Evolutionary conservation across 1,284 basidiomycete species (phyloP).

Genomic region (Ceratobasidium sp.): DNA sequence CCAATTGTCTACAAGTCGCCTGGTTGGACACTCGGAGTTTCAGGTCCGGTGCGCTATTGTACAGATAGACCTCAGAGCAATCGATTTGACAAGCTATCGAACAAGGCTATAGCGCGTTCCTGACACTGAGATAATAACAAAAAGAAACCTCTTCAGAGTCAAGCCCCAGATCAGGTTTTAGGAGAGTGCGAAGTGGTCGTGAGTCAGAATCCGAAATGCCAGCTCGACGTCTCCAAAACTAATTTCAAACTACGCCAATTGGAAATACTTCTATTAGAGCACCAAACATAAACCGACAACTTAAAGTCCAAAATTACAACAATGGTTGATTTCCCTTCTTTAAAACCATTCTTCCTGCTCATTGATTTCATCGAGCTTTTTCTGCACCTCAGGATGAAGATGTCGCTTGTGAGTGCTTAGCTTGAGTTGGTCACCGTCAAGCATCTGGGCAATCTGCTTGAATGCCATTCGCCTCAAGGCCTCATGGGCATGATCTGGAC

Average conservation of each 20-base stretch:
- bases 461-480: no score
- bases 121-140: neutral
- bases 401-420: no score
- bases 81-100: neutral
- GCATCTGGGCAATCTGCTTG: no score
- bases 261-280: neutral
- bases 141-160: neutral
- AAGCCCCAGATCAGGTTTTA: neutral
- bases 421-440: no score
- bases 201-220: constrained; percentile 7
- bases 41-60: constrained; percentile 24
- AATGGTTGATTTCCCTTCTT: no score
- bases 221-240: constrained; percentile 17
- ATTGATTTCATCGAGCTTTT: no score
- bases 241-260: constrained; percentile 14
- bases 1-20: constrained; percentile 15
- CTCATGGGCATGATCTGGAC: no score
- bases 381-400: no score
- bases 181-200: neutral
- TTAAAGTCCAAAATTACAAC: no score
- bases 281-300: no score
- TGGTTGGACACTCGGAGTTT: neutral
- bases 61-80: neutral
- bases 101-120: neutral
- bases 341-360: no score